Base-by-base conservation (phyloP, 495 filamentous ascomycete genomes). In the Trichocladium antarcticum region DNA sequence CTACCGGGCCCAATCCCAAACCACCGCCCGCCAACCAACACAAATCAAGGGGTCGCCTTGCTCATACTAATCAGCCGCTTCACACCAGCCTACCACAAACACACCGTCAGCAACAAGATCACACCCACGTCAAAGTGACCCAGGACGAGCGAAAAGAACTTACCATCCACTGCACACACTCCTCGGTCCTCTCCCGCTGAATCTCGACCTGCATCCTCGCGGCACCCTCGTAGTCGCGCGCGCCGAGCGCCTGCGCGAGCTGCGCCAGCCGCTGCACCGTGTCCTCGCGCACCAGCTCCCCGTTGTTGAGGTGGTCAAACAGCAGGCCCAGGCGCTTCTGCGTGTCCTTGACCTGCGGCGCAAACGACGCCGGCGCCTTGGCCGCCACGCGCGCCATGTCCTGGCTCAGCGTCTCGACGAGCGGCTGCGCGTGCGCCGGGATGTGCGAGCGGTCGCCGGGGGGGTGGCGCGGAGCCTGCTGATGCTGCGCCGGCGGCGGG, bases 161-260 rank as follows among this genome's bases (percentile, higher is more conserved):
- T 70, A 94, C 89, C 90, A 97, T 94, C 92, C 93, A 97, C 56
- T 86, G 82, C 29, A 83, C 84, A 57, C 88, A 94, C 65, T 96
- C 87, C 22, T 88, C 81, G 11, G 74, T 83, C 67, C 84, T 84
- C 63, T 86, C 84, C 43, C 76, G 81, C 69, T 90, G 77, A 55
- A 97, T 80, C 56, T 93, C 81, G 20, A 85, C 73, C 65, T 96
- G 88, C 48, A 95, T 71, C 17, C 69, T 73, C 32, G 74, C 68
- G 2, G 92, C 92, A n/a, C 72, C 72, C 37, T 84, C 81, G 51
- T 85, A 96, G 53, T 95, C 72, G 66, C 79, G 83, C 0, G 61
- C 67, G 51, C 83, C 77, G 15, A 97, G 59, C 9, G 83, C 82
- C 49, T 74, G 67, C 11, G 84, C 78, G 16, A 92, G 64, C 59